These are phyloP conservation scores for Vitis amurensis DNA, from an alignment of 164 flowering plant genomes.

Conservation along the genomic window DNA sequence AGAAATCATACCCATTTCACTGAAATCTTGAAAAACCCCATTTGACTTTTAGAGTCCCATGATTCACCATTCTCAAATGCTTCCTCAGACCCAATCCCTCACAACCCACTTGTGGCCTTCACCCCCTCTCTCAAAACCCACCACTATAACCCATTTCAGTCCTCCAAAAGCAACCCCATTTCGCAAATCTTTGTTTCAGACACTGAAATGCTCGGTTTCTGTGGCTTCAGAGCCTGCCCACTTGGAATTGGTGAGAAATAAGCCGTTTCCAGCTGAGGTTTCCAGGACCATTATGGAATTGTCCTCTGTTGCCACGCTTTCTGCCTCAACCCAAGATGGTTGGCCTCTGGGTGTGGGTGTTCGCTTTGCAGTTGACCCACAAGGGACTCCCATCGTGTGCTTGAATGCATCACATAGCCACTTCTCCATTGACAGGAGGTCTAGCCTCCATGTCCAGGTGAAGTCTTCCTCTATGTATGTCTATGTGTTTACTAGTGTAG, in stretches of 20 bases:
- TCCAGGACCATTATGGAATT: slow-evolving; percentile 87
- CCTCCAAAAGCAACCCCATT: slow-evolving; percentile 25
- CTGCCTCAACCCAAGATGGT: slow-evolving; percentile 60
- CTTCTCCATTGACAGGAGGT: slow-evolving; percentile 40
- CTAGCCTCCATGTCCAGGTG: slow-evolving; percentile 90
- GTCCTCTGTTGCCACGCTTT: slow-evolving; percentile 71
- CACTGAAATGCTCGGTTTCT: slow-evolving; percentile 64
- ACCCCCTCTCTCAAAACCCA: slow-evolving; percentile 23
- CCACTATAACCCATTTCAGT: slow-evolving; percentile 17
- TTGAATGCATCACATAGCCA: slow-evolving; percentile 34
- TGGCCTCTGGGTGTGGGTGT: slow-evolving; percentile 82
- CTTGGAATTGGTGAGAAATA: slow-evolving; percentile 21
- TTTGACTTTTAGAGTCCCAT: not conserved
- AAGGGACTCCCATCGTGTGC: slow-evolving; percentile 73
- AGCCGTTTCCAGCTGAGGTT: slow-evolving; percentile 84
- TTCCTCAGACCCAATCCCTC: slow-evolving; percentile 28
- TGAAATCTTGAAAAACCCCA: too few species aligned
- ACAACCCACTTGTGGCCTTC: slow-evolving; percentile 5
- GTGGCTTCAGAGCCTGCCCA: slow-evolving; percentile 42
- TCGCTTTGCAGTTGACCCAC: slow-evolving; percentile 66
- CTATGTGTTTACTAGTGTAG: too few species aligned
- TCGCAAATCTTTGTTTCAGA: slow-evolving; percentile 21
- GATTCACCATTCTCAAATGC: slow-evolving; percentile 15
- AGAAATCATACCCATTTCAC: too few species aligned
- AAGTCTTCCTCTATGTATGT: too few species aligned